Percentiles rank a stretch among this genome's conserved stretches.
phyloP scores from a whole-genome alignment of 2,329 filamentous ascomycete genomes.

The Aspergillus sp. region DNA sequence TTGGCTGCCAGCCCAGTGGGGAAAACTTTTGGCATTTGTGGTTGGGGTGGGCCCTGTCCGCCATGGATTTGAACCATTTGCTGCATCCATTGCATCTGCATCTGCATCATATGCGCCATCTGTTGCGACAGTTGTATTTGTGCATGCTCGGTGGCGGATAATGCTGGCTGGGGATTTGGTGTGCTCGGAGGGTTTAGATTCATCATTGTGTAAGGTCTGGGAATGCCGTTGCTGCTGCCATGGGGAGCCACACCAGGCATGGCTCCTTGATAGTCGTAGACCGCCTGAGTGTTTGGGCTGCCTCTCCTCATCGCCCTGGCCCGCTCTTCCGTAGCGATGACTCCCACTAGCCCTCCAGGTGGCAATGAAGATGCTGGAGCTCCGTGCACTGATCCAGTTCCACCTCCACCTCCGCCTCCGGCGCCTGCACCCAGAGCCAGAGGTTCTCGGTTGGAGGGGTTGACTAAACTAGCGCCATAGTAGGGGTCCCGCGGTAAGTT shows the following conservation, averaged over 20 bases:
- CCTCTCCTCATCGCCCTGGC: slow-evolving; percentile 72
- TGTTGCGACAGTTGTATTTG: slow-evolving; percentile 78
- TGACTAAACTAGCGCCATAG: slow-evolving; percentile 71
- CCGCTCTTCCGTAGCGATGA: slow-evolving; percentile 81
- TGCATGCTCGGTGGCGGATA: slow-evolving; percentile 63
- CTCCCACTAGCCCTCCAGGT: slow-evolving; percentile 76
- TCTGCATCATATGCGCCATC: slow-evolving; percentile 84
- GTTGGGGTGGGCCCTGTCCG: slow-evolving; percentile 26
- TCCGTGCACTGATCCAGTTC: slow-evolving; percentile 29
- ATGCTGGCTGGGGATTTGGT: slow-evolving; percentile 20
- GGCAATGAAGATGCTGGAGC: slow-evolving; percentile 44
- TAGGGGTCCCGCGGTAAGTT: slow-evolving; percentile 82
- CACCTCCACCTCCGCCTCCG: too few relatives aligned
- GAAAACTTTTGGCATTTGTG: slow-evolving; percentile 24
- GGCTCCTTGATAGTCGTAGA: slow-evolving; percentile 30
- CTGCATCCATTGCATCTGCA: slow-evolving; percentile 94
- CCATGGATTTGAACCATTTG: slow-evolving; percentile 61
- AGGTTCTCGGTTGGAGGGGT: slow-evolving; percentile 67
- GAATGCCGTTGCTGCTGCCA: slow-evolving; percentile 21
- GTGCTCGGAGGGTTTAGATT: slow-evolving; percentile 17
- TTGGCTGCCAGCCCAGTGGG: slow-evolving; percentile 20
- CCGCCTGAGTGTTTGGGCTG: slow-evolving; percentile 64
- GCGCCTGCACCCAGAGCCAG: slow-evolving; percentile 62
- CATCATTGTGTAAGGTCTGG: slow-evolving; percentile 35
- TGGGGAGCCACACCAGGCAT: slow-evolving; percentile 24